phyloP scores from a whole-genome alignment of 2,329 filamentous ascomycete genomes.

The Cercospora beticola region DNA sequence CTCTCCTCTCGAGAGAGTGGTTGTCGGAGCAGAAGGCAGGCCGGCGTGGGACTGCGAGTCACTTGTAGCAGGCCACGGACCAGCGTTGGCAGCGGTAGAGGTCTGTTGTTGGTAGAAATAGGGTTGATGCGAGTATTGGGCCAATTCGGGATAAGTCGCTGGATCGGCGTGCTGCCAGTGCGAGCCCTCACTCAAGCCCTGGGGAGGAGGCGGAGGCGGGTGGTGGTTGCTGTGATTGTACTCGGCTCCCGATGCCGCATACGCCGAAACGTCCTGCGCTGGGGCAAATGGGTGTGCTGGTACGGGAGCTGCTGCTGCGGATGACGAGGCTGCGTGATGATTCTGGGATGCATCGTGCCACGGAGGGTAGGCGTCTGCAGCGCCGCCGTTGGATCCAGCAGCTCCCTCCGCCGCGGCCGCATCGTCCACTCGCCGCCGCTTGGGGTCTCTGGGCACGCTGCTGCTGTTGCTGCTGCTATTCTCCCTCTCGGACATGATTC shows the following conservation, averaged over 20 bases:
- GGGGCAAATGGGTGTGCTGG: neutral
- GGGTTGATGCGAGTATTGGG: slow-evolving; percentile 32
- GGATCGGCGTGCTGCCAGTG: slow-evolving; percentile 18
- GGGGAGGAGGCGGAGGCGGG: slow-evolving; percentile 13
- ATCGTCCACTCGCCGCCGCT: slow-evolving; percentile 16
- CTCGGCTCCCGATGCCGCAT: slow-evolving; percentile 7
- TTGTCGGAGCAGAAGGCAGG: slow-evolving; percentile 9
- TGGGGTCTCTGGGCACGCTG: slow-evolving; percentile 3
- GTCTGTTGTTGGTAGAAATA: slow-evolving; percentile 34
- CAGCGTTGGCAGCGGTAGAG: neutral
- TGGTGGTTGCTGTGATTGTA: slow-evolving; percentile 1
- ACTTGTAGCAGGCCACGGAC: slow-evolving; percentile 3
- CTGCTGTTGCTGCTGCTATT: neutral
- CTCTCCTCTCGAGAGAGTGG: slow-evolving; percentile 17
- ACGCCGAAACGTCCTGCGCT: neutral
- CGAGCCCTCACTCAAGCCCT: slow-evolving; percentile 17
- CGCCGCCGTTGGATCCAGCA: neutral
- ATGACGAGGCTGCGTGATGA: neutral
- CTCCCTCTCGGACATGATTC: slow-evolving; percentile 15
- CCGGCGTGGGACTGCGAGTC: neutral
- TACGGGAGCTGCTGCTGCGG: neutral
- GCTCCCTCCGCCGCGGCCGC: neutral
- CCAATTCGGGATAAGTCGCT: slow-evolving; percentile 30
- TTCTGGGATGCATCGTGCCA: slow-evolving; percentile 11
- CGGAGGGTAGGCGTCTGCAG: slow-evolving; percentile 4